Conservation (phyloP, 2,329 filamentous ascomycete genomes). For the Fusarium sp. region DNA sequence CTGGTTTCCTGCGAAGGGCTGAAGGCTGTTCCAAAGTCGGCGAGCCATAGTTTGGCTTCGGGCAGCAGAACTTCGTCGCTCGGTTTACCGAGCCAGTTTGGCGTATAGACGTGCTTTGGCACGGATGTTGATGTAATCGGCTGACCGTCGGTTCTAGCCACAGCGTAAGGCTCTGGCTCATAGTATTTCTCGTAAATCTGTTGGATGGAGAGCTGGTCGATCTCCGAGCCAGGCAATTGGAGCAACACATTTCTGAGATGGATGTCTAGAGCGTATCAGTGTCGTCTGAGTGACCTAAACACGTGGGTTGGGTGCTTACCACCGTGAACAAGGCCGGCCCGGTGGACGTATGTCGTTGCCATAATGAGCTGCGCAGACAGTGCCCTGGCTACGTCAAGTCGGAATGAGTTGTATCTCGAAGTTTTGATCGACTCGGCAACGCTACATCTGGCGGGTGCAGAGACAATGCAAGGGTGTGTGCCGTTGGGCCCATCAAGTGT, state of each 20-base stretch:
- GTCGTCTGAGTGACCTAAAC: accelerated
- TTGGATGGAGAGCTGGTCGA: not conserved
- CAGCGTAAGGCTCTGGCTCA: not conserved
- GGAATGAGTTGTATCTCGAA: accelerated
- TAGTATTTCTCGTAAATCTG: not conserved
- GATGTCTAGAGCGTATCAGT: not conserved
- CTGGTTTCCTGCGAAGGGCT: accelerated
- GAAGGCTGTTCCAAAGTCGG: not conserved
- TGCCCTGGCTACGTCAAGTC: accelerated
- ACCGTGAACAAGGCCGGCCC: not conserved
- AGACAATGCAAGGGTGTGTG: not conserved
- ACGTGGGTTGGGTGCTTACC: not conserved
- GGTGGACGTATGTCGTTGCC: not conserved
- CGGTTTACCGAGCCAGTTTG: not conserved
- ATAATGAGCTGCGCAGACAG: not conserved
- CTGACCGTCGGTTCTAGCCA: not conserved
- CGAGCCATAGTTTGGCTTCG: not conserved
- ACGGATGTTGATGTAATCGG: accelerated
- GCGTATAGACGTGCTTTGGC: not conserved
- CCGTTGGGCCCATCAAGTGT: not conserved
- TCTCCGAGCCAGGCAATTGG: not conserved
- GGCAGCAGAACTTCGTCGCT: not conserved
- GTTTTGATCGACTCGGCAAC: accelerated
- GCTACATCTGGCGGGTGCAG: not conserved
- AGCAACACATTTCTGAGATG: not conserved